phyloP scores from a whole-genome alignment of 768 basidiomycete species.

The Lentinula raphanica region DNA sequence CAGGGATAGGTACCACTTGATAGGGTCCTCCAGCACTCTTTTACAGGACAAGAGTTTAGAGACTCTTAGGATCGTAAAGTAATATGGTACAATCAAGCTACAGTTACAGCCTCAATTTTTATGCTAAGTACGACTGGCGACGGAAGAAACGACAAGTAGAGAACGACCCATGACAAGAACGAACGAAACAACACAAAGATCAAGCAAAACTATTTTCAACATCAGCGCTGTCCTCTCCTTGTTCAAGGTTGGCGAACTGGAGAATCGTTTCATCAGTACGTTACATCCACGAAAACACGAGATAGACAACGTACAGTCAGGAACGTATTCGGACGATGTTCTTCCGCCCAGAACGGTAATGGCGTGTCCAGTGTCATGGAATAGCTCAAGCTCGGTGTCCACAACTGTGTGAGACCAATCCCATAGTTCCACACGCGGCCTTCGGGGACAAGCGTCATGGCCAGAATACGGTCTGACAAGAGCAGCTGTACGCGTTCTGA shows the following conservation, averaged over 20 bases:
- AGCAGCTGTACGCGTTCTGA: slow-evolving; percentile 91
- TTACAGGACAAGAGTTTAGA: no score
- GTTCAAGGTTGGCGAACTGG: slow-evolving; percentile 86
- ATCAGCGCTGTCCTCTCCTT: slow-evolving; percentile 89
- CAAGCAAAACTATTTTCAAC: slow-evolving; percentile 93
- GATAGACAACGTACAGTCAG: slow-evolving; percentile 57
- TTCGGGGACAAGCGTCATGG: slow-evolving; percentile 91
- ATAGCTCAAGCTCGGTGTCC: slow-evolving; percentile 78
- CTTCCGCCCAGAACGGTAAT: slow-evolving; percentile 91
- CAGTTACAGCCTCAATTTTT: not conserved
- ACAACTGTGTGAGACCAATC: slow-evolving; percentile 87
- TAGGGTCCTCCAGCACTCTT: no score
- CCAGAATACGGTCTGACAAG: slow-evolving; percentile 91
- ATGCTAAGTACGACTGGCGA: not conserved
- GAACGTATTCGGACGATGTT: slow-evolving; percentile 92
- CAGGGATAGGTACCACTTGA: no score
- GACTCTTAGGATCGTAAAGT: not conserved
- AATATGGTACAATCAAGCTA: not conserved
- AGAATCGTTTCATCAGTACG: slow-evolving; percentile 10
- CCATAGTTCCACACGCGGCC: slow-evolving; percentile 98
- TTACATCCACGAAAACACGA: not conserved
- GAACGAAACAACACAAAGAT: slow-evolving; percentile 15
- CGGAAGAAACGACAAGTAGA: not conserved
- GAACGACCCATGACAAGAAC: not conserved
- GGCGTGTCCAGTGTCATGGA: slow-evolving; percentile 89